These are phyloP conservation scores for Xylaria intraflava DNA, from an alignment of 495 filamentous ascomycete genomes.

Conservation along the genomic window DNA sequence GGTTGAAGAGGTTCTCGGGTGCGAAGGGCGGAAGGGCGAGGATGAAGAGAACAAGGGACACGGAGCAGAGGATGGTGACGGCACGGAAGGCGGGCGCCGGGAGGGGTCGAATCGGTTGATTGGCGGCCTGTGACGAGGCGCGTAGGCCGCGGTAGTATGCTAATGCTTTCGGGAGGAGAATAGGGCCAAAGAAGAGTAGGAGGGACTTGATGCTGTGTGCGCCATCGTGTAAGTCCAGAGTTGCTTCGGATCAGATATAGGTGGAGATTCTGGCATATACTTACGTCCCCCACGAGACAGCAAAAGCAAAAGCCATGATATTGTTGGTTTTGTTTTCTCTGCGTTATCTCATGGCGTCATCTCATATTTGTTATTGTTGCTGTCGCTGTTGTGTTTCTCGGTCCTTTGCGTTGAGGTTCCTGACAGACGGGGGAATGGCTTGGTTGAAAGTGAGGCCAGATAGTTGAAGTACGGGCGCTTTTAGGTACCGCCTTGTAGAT, in stretches of 20 bases:
- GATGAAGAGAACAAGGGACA: conserved; percentile 51
- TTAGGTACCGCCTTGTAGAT: no score
- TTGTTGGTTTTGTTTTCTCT: conserved; percentile 6
- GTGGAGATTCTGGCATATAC: conserved; percentile 9
- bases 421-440: not conserved
- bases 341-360: conserved; percentile 14
- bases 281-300: conserved; percentile 45
- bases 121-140: conserved; percentile 35
- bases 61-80: conserved; percentile 55
- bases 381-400: no score
- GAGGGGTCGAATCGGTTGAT: conserved; percentile 54
- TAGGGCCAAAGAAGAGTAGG: conserved; percentile 78
- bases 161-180: conserved; percentile 68
- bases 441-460: not conserved
- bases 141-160: conserved; percentile 60
- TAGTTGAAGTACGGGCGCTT: no score
- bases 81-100: conserved; percentile 46
- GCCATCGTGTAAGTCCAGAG: not conserved
- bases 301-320: conserved; percentile 27
- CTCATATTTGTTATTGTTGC: no score
- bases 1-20: conserved; percentile 73
- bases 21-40: conserved; percentile 61
- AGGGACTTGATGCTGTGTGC: conserved; percentile 62
- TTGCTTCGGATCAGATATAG: not conserved
- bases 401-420: not conserved